Base-by-base conservation (phyloP, 208 protist species). In the Wallacemonas sp. region DNA sequence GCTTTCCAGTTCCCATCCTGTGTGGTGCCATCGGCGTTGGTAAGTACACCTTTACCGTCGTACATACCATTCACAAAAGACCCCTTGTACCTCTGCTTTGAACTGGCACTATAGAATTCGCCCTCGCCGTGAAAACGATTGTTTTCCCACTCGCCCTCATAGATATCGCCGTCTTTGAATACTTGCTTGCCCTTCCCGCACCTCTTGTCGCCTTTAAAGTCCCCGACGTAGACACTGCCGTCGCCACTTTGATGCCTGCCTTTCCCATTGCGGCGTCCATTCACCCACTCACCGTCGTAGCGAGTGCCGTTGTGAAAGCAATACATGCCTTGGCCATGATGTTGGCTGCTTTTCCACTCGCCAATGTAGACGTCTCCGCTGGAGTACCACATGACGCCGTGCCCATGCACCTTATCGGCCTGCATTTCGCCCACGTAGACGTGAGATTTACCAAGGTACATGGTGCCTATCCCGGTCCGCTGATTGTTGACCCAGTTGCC, bases 381-480 rank as follows among this genome's bases (percentile, higher is more conserved):
- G 0, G 85, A 68, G 62, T 93, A 96, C n/a, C 82, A 69, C 12
- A 96, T 73, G 8, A 68, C 79, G 11, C 90, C 90, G 14, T 73
- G 77, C 31, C 90, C 90, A 66, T 93, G 86, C 85, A 94, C 93
- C 68, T 86, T 76, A 42, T 86, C 87, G 61, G 86, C 80, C 56
- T 94, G 84, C 61, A 96, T 91, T 47, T 91, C 81, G 28, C 83
- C 83, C 45, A 36, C 34, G 67, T 89, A 89, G 17, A 47, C 58
- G 36, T 77, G 56, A 21, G 9, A 24, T 27, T 58, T 41, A 21
- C 17, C 54, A 42, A 68, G 49, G 46, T 77, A 67, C 34, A 72
- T 68, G 8, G 21, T 12, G 38, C 80, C 80, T 9, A 51, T 49
- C 30, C 80, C 80, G 49, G 79, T 63, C n/a, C 75, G 67, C 41